A percentile compares a stretch with the other conserved stretches of the same genome.
Evolutionary conservation across 1,139 yeast genomes (phyloP).

Genomic region (Blastobotrys elegans): DNA sequence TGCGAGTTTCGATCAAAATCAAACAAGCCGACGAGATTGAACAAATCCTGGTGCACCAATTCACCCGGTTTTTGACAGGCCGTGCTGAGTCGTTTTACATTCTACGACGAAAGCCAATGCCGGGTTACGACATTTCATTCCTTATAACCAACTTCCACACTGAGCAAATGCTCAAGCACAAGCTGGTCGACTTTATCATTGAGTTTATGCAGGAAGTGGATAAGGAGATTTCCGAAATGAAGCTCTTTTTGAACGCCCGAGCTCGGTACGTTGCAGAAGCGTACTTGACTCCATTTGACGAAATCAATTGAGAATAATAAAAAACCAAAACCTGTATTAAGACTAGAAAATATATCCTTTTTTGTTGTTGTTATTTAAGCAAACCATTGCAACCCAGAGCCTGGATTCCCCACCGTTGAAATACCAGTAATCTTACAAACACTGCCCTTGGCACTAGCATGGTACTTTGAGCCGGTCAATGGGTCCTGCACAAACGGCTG

Average conservation of each 20-base stretch:
- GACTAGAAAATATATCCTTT: neutral
- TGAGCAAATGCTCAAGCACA: constrained; percentile 91
- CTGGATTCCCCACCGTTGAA: constrained; percentile 86
- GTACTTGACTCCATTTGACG: constrained; percentile 49
- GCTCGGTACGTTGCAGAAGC: constrained; percentile 98
- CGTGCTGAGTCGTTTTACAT: constrained; percentile 94
- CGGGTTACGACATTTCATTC: constrained; percentile 89
- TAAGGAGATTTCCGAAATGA: constrained; percentile 98
- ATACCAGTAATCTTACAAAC: constrained; percentile 71
- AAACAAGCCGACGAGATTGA: constrained; percentile 98
- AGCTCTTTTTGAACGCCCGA: constrained; percentile 90
- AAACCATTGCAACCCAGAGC: constrained; percentile 71
- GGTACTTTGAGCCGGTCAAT: constrained; percentile 88
- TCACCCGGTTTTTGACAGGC: constrained; percentile 86
- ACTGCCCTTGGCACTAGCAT: constrained; percentile 69
- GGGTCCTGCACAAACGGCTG: constrained; percentile 68
- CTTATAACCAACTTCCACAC: constrained; percentile 92
- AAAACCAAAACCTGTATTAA: neutral
- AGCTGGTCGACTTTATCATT: constrained; percentile 90
- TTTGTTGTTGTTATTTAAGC: constrained; percentile 9
- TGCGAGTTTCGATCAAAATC: constrained; percentile 80
- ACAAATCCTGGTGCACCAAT: constrained; percentile 86
- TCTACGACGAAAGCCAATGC: constrained; percentile 81
- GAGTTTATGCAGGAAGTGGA: constrained; percentile 99
- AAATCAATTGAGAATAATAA: neutral